Conservation (phyloP, 371 early-diverging fungal species). For the Amoeboaphelidium protococcarum region DNA sequence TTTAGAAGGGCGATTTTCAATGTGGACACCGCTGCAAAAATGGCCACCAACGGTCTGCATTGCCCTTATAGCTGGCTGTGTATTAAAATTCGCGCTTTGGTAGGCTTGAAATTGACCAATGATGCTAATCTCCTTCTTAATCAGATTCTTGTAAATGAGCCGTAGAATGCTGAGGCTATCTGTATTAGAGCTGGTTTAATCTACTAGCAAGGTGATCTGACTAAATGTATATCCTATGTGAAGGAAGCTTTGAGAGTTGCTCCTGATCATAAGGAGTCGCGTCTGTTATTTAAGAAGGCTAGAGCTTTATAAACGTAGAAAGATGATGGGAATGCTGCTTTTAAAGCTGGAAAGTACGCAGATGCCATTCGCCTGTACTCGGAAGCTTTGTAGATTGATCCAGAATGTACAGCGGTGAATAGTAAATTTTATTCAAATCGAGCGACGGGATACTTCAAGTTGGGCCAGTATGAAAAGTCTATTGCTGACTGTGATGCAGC, state of each 20-base stretch:
- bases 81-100: no score
- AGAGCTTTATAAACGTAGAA: slow-evolving; percentile 26
- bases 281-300: not conserved
- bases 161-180: not conserved
- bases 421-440: slow-evolving; percentile 40
- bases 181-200: not conserved
- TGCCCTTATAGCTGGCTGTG: no score
- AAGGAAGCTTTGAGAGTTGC: not conserved
- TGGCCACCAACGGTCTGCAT: no score
- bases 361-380: slow-evolving; percentile 43
- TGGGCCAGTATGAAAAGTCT: slow-evolving; percentile 28
- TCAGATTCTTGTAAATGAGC: not conserved
- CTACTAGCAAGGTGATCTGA: not conserved
- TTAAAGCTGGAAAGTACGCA: slow-evolving; percentile 23
- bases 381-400: slow-evolving; percentile 34
- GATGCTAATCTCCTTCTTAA: not conserved
- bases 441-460: slow-evolving; percentile 16
- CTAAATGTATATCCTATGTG: not conserved
- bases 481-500: slow-evolving; percentile 37
- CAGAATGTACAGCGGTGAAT: slow-evolving; percentile 29
- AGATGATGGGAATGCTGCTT: slow-evolving; percentile 43
- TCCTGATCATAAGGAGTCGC: not conserved
- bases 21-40: not conserved
- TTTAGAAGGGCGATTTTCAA: not conserved
- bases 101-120: no score